A percentile compares a stretch with the other conserved stretches of the same genome.
Conservation (phyloP, 2,329 filamentous ascomycete genomes). For the Dactylonectria estremocensis region DNA sequence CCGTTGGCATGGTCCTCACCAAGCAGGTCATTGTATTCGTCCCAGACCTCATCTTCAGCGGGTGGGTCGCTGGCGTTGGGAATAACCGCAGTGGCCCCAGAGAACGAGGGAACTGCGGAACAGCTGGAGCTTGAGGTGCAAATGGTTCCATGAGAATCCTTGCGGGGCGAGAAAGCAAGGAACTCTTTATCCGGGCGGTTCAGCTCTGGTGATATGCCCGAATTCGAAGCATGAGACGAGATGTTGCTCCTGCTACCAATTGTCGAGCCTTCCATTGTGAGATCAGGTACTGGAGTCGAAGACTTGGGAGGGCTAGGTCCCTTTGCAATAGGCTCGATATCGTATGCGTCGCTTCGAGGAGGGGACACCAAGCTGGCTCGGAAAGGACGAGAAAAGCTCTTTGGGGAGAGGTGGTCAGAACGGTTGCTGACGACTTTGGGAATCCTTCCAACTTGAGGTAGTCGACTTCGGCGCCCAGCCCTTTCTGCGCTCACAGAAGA, state of each 20-base stretch:
- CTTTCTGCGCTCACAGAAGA: constrained; percentile 19
- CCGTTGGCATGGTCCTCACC: constrained; percentile 70
- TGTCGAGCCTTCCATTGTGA: constrained; percentile 55
- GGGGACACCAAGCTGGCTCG: constrained; percentile 63
- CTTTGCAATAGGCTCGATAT: constrained; percentile 62
- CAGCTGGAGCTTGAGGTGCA: constrained; percentile 72
- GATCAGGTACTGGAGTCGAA: constrained; percentile 56
- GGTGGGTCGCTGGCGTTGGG: constrained; percentile 74
- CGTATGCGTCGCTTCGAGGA: constrained; percentile 46
- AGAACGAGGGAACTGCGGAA: constrained; percentile 73
- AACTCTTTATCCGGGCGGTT: constrained; percentile 71
- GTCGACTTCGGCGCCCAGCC: constrained; percentile 65
- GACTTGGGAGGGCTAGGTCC: constrained; percentile 62
- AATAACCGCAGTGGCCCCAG: constrained; percentile 76
- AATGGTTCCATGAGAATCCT: constrained; percentile 75
- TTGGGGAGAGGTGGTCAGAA: constrained; percentile 76
- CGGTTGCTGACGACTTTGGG: constrained; percentile 83
- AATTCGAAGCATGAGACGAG: constrained; percentile 50
- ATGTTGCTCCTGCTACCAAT: constrained; percentile 51
- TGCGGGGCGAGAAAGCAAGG: constrained; percentile 79
- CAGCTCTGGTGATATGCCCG: constrained; percentile 51
- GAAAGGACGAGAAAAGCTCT: constrained; percentile 91
- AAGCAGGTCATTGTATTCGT: constrained; percentile 92
- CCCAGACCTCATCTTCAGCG: constrained; percentile 91
- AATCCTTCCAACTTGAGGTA: constrained; percentile 88